Evolutionary conservation across 225 moss, liverwort and hornwort genomes (phyloP).

Genomic region (Climacium dendroides): DNA sequence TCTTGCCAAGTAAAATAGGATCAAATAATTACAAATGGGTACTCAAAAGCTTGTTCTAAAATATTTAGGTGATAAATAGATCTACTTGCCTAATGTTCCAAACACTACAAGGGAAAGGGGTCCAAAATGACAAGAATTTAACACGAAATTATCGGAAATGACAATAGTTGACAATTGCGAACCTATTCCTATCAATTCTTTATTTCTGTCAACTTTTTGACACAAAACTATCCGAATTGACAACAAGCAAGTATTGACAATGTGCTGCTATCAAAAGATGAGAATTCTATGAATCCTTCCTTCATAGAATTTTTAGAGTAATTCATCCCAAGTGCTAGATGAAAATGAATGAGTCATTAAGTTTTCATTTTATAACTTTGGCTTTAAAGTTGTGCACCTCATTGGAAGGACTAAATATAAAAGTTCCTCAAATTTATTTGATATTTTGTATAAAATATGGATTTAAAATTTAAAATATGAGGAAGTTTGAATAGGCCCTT

Average conservation of each 20-base stretch:
- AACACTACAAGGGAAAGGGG: no score
- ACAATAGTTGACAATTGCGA: no score
- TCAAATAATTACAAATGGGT: background rate
- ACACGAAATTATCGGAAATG: no score
- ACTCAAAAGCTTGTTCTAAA: accelerated
- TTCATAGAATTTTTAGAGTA: background rate
- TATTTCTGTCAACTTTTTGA: no score
- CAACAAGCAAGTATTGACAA: no score
- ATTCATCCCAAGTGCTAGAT: background rate
- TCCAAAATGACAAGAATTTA: no score
- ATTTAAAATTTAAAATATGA: background rate
- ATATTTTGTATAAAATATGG: background rate
- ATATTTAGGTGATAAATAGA: background rate
- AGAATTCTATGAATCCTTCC: no score
- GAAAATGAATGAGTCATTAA: background rate
- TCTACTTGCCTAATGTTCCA: background rate
- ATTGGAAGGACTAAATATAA: background rate
- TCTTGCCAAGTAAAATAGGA: background rate
- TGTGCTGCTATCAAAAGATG: no score
- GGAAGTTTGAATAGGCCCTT: background rate
- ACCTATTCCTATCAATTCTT: no score
- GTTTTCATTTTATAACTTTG: background rate
- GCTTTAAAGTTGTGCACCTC: background rate
- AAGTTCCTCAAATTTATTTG: no score
- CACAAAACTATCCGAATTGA: no score